Conservation (phyloP, 768 basidiomycete genomes). For the Kwoniella pini region DNA sequence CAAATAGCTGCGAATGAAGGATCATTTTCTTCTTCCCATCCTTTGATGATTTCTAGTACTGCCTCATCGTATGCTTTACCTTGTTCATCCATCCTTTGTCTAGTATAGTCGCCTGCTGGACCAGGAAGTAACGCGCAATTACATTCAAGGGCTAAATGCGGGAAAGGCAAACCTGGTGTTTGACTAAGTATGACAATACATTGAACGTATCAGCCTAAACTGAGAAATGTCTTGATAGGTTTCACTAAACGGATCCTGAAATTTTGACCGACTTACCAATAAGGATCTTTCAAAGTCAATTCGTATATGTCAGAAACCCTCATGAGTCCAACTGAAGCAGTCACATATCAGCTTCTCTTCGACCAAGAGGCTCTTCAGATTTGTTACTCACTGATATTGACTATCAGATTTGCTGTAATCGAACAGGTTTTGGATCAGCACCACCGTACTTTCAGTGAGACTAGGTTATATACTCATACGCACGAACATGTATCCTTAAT, state of each 20-base stretch:
- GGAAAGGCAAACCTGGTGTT: constrained; percentile 34
- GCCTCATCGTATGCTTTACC: constrained; percentile 47
- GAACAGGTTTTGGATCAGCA: neutral
- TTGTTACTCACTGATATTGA: constrained; percentile 36
- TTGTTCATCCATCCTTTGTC: constrained; percentile 46
- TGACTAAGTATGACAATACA: constrained; percentile 11
- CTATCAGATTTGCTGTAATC: constrained; percentile 38
- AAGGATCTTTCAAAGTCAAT: constrained; percentile 35
- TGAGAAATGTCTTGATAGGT: too few relatives aligned
- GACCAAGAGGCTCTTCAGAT: neutral
- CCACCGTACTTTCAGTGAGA: neutral
- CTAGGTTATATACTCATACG: neutral
- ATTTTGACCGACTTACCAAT: constrained; percentile 42
- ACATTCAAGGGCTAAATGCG: constrained; percentile 46
- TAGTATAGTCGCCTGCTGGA: constrained; percentile 44
- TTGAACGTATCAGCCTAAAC: too few relatives aligned
- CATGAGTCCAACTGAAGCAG: constrained; percentile 40
- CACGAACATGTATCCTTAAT: constrained; percentile 37
- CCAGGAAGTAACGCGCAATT: constrained; percentile 47
- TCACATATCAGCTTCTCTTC: neutral
- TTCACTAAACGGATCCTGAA: too few relatives aligned
- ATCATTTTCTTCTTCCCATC: constrained; percentile 35
- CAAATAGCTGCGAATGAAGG: constrained; percentile 39
- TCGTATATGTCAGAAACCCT: constrained; percentile 46
- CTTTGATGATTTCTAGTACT: constrained; percentile 29